phyloP scores from a whole-genome alignment of 345 rosid genomes.

The Aquilaria malaccensis region DNA sequence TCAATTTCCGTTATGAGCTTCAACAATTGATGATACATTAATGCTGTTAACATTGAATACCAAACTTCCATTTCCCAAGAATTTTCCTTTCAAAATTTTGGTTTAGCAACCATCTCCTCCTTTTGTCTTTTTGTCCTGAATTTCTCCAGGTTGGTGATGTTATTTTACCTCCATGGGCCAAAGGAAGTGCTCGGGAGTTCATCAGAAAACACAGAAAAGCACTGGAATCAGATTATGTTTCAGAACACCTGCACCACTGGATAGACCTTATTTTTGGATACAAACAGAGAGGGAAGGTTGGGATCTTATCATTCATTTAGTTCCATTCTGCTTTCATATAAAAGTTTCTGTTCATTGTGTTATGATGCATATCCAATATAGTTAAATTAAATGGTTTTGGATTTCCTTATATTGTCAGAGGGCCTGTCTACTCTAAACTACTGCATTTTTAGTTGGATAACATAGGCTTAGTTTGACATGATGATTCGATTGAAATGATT shows the following conservation, averaged over 20 bases:
- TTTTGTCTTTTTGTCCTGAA: no score
- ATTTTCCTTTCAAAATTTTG: no score
- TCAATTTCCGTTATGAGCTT: slow-evolving; percentile 1
- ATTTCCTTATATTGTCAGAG: no score
- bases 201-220: slow-evolving; percentile 92
- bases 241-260: slow-evolving; percentile 98
- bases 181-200: slow-evolving; percentile 89
- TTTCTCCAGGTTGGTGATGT: slow-evolving; percentile 80
- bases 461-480: no score
- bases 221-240: slow-evolving; percentile 88
- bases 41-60: not conserved
- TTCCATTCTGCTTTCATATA: not conserved
- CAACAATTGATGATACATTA: slow-evolving; percentile 10
- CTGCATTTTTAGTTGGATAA: no score
- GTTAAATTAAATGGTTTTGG: no score
- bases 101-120: no score
- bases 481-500: no score
- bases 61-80: no score
- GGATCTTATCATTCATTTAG: slow-evolving; percentile 1
- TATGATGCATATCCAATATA: no score
- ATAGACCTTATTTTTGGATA: slow-evolving; percentile 97
- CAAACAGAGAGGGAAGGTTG: slow-evolving; percentile 98
- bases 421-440: no score
- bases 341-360: no score
- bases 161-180: slow-evolving; percentile 94